Conservation (phyloP, 352 stramenopile species). For the Pythium brassicae region DNA sequence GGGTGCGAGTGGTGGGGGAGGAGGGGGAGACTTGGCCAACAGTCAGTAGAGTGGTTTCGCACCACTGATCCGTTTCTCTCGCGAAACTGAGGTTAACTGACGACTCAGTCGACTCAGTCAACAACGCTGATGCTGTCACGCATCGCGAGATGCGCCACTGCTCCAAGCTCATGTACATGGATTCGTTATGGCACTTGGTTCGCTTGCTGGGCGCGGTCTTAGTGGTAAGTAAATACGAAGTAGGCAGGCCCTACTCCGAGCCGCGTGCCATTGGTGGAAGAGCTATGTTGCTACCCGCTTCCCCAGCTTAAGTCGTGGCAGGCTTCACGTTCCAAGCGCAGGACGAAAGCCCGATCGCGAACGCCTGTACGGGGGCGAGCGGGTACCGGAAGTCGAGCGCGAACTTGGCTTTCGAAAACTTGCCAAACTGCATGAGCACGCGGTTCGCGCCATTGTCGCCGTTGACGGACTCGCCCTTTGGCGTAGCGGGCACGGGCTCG, state of each 20-base stretch:
- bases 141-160: no score
- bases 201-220: neutral
- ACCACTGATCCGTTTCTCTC: no score
- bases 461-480: slow-evolving; percentile 8
- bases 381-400: slow-evolving; percentile 85
- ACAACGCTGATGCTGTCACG: no score
- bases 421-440: slow-evolving; percentile 86
- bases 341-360: slow-evolving; percentile 81
- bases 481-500: slow-evolving; percentile 27
- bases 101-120: neutral
- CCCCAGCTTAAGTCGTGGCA: slow-evolving; percentile 10
- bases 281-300: no score
- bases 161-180: no score
- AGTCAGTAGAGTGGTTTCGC: neutral
- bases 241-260: no score
- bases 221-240: neutral
- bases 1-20: no score
- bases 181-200: no score
- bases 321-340: slow-evolving; percentile 80
- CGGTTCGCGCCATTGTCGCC: slow-evolving; percentile 44
- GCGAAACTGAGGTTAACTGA: neutral
- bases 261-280: no score
- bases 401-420: slow-evolving; percentile 86
- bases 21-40: no score
- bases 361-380: slow-evolving; percentile 79